These are phyloP conservation scores for Mycena haematopus DNA, from an alignment of 768 basidiomycete genomes.

Conservation along the genomic window DNA sequence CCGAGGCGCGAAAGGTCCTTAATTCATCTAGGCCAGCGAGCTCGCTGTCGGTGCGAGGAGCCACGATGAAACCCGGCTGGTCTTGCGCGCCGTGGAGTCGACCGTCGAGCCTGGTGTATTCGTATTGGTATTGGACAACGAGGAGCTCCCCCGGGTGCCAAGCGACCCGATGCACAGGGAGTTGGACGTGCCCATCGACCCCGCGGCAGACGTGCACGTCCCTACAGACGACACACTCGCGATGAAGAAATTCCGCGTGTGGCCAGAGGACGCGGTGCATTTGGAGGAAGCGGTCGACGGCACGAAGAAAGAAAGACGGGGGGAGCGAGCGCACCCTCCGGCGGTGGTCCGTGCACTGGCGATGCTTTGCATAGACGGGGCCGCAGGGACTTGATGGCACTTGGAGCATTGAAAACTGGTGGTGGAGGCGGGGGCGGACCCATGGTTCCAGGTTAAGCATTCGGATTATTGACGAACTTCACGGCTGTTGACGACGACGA, in stretches of 20 bases:
- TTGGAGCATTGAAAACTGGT: constrained; percentile 10
- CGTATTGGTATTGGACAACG: constrained; percentile 5
- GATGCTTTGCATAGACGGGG: constrained; percentile 26
- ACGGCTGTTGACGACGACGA: constrained; percentile 22
- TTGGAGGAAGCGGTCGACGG: constrained; percentile 31
- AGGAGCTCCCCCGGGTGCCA: constrained; percentile 30
- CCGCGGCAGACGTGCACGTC: too few species aligned
- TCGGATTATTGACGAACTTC: constrained; percentile 10
- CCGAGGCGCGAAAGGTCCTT: too few species aligned
- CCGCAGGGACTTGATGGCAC: constrained; percentile 22
- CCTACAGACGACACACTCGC: constrained; percentile 53
- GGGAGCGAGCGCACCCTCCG: constrained; percentile 26
- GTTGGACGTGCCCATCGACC: constrained; percentile 15
- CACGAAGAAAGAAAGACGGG: constrained; percentile 22
- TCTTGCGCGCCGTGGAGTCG: constrained; percentile 21
- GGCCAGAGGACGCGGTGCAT: constrained; percentile 27
- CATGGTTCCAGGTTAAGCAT: constrained; percentile 21
- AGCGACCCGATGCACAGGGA: constrained; percentile 47
- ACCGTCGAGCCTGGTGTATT: constrained; percentile 14
- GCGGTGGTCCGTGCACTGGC: constrained; percentile 28
- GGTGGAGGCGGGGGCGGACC: constrained; percentile 11
- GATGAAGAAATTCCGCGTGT: constrained; percentile 33
- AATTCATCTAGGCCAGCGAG: constrained; percentile 68
- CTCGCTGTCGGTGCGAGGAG: constrained; percentile 79
- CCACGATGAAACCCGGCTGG: constrained; percentile 42